Conservation (phyloP, 2,329 filamentous ascomycete genomes). For the Diaporthe amygdali region DNA sequence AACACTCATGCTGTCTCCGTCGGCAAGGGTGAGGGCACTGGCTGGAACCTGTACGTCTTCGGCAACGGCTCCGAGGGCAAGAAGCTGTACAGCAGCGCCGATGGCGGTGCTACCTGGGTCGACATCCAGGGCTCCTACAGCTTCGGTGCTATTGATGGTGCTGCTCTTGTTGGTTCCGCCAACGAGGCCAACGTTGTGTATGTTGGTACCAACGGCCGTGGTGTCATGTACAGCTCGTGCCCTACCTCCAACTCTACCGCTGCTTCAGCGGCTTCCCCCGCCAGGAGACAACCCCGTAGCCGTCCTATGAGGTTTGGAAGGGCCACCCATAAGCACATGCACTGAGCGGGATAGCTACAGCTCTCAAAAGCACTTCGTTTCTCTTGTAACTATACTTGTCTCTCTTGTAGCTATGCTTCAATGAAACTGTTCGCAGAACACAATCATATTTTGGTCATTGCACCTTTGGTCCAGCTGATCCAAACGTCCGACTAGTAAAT, state of each 20-base stretch:
- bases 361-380: background rate
- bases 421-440: background rate
- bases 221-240: constrained; percentile 42
- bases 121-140: constrained; percentile 52
- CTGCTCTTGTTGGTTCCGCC: constrained; percentile 48
- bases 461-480: background rate
- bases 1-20: constrained; percentile 49
- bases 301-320: background rate
- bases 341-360: background rate
- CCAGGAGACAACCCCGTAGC: background rate
- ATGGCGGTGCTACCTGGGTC: constrained; percentile 48
- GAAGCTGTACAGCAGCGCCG: constrained; percentile 50
- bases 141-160: constrained; percentile 48
- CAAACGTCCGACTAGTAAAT: background rate
- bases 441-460: background rate
- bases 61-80: constrained; percentile 47
- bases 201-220: constrained; percentile 55
- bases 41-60: constrained; percentile 54
- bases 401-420: background rate
- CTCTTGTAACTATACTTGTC: background rate
- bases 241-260: background rate
- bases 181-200: constrained; percentile 52
- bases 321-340: background rate
- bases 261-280: background rate
- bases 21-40: constrained; percentile 43